These are phyloP conservation scores for Sclerotinia glacialis DNA, from an alignment of 2,329 filamentous ascomycete species.

Conservation along the genomic window DNA sequence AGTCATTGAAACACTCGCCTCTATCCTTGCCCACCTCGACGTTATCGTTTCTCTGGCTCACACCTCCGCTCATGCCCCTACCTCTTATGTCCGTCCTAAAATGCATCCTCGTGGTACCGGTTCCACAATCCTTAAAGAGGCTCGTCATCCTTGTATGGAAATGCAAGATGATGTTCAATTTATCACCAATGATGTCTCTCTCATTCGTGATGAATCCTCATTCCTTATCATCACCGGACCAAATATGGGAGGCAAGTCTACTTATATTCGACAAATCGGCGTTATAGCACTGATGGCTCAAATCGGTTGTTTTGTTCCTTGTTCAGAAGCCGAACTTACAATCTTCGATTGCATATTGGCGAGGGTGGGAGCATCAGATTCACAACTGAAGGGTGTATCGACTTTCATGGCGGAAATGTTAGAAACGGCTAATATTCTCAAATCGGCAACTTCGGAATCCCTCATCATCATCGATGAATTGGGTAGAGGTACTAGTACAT, in stretches of 20 bases:
- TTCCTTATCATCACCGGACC: constrained; percentile 79
- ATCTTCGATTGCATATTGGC: constrained; percentile 98
- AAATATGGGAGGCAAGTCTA: constrained; percentile 99
- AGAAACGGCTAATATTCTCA: constrained; percentile 96
- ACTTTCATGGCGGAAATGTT: constrained; percentile 99
- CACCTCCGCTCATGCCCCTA: constrained; percentile 87
- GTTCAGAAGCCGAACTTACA: constrained; percentile 82
- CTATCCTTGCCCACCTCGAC: constrained; percentile 86
- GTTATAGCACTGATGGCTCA: constrained; percentile 98
- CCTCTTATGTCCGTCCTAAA: constrained; percentile 84
- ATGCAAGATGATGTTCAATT: constrained; percentile 98
- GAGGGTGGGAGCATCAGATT: constrained; percentile 91
- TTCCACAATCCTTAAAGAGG: constrained; percentile 85
- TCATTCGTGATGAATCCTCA: constrained; percentile 74
- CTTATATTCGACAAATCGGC: constrained; percentile 95
- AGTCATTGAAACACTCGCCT: constrained; percentile 84
- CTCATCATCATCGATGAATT: constrained; percentile 99
- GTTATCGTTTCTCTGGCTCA: constrained; percentile 94
- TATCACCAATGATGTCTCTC: constrained; percentile 92
- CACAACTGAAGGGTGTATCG: constrained; percentile 93
- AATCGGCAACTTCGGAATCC: constrained; percentile 90
- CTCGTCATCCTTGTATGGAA: constrained; percentile 95
- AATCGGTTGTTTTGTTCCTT: constrained; percentile 93
- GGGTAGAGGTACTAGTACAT: constrained; percentile 93
- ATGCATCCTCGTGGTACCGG: constrained; percentile 87